These are phyloP conservation scores for Entelexis sorbosivorans DNA, from an alignment of 1,139 yeast species.

Conservation along the genomic window DNA sequence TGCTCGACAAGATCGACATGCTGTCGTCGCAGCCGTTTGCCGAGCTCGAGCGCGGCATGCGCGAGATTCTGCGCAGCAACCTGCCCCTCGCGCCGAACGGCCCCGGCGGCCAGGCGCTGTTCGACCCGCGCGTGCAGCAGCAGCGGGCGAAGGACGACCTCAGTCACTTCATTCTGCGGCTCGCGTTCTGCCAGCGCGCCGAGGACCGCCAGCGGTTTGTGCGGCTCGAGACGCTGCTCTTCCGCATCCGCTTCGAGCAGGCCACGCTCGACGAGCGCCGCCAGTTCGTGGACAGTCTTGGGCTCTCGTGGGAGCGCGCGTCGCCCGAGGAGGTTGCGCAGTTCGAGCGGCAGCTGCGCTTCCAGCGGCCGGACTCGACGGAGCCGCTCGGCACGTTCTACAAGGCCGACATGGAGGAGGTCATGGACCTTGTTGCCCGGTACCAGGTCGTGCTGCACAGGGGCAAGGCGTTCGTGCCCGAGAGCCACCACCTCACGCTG, in stretches of 20 bases:
- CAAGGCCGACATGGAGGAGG: conserved; percentile 79
- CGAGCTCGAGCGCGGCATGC: conserved; percentile 56
- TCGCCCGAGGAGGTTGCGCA: conserved; percentile 47
- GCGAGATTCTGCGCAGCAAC: conserved; percentile 51
- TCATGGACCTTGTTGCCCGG: conserved; percentile 58
- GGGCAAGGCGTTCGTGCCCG: conserved; percentile 81
- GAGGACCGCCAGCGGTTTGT: conserved; percentile 73
- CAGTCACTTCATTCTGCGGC: conserved; percentile 74
- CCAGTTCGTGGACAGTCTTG: conserved; percentile 46
- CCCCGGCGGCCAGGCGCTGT: conserved; percentile 9
- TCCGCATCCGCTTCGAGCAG: conserved; percentile 57
- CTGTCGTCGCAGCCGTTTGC: conserved; percentile 39
- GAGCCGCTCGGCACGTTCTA: conserved; percentile 30
- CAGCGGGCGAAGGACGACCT: conserved; percentile 84
- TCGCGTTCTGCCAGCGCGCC: conserved; percentile 80
- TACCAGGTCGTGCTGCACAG: conserved; percentile 53
- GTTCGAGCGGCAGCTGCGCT: conserved; percentile 41
- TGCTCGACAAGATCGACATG: conserved; percentile 75
- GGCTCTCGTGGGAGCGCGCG: conserved; percentile 61
- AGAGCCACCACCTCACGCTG: conserved; percentile 61
- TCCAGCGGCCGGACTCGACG: not conserved
- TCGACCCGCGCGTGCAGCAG: conserved; percentile 29
- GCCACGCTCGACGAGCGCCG: conserved; percentile 61
- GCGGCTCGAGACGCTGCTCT: conserved; percentile 61
- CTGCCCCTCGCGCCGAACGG: conserved; percentile 46